Evolutionary conservation across 257 asterid genomes (phyloP).

Genomic region (Striga asiatica): DNA sequence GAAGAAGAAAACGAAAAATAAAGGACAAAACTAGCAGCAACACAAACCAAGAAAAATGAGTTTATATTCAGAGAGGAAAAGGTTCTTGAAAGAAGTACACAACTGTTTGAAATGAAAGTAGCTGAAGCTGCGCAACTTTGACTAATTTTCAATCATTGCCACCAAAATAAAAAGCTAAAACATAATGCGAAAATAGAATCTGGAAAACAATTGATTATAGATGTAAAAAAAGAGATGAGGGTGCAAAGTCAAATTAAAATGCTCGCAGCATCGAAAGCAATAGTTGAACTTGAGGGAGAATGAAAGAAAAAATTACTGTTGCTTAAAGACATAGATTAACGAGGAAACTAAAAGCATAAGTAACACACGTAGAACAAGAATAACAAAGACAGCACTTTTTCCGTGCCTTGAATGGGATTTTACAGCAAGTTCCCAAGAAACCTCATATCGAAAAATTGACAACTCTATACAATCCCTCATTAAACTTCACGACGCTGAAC

Average conservation of each 20-base stretch:
- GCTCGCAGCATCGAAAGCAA: too few relatives aligned
- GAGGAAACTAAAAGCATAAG: constrained; percentile 3
- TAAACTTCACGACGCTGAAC: constrained; percentile 17
- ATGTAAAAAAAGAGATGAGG: not conserved
- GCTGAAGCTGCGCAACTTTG: not conserved
- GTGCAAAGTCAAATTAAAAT: too few relatives aligned
- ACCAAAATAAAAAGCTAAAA: not conserved
- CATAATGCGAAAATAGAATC: not conserved
- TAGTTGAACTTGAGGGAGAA: not conserved
- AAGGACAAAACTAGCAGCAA: not conserved
- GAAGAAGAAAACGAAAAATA: not conserved
- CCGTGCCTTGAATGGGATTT: constrained; percentile 1
- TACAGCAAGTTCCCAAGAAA: constrained; percentile 24
- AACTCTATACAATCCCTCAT: constrained; percentile 13
- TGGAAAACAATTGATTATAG: not conserved
- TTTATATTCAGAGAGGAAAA: not conserved
- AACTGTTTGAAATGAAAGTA: not conserved
- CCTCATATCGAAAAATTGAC: constrained; percentile 32
- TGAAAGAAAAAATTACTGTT: not conserved
- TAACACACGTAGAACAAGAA: constrained; percentile 10
- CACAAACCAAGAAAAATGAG: not conserved
- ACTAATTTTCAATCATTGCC: not conserved
- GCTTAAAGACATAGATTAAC: constrained; percentile 17
- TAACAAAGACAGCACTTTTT: constrained; percentile 22
- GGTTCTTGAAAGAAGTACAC: not conserved